phyloP scores from a whole-genome alignment of 805 yeast species.

The Sungouiozyma intestinalis region DNA sequence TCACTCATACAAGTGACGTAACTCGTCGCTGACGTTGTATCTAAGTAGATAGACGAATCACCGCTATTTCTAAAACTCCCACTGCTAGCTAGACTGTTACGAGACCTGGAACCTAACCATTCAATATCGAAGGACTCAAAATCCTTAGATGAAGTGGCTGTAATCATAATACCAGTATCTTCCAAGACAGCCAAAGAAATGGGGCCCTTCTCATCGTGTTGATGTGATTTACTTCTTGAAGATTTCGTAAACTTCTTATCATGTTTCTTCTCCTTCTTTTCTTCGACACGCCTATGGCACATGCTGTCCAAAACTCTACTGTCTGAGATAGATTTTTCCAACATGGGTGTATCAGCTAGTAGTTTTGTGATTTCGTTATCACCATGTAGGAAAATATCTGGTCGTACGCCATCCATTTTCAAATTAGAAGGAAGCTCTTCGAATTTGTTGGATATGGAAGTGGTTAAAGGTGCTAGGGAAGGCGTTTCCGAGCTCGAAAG shows the following conservation, averaged over 20 bases:
- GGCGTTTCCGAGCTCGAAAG: neutral
- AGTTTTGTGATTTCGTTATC: neutral
- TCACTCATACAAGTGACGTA: constrained; percentile 30
- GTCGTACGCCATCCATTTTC: neutral
- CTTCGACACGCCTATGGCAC: neutral
- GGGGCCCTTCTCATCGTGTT: constrained; percentile 6
- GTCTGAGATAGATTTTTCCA: neutral
- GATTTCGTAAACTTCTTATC: neutral
- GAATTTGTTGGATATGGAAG: neutral
- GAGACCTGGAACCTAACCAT: neutral
- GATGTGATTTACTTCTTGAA: neutral
- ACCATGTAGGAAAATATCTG: neutral
- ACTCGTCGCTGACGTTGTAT: constrained; percentile 27
- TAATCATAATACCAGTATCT: constrained; percentile 29
- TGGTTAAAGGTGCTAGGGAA: neutral
- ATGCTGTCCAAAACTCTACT: neutral
- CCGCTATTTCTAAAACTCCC: constrained; percentile 8
- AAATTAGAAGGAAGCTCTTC: neutral
- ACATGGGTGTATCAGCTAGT: neutral
- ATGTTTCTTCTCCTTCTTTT: constrained; percentile 2
- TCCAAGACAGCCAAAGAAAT: constrained; percentile 22
- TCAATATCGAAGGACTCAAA: constrained; percentile 3
- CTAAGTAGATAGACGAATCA: constrained; percentile 12
- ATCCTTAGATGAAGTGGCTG: constrained; percentile 12
- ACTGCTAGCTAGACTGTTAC: constrained; percentile 9